phyloP scores from a whole-genome alignment of 1,139 yeast genomes.

The Candida sp. region DNA sequence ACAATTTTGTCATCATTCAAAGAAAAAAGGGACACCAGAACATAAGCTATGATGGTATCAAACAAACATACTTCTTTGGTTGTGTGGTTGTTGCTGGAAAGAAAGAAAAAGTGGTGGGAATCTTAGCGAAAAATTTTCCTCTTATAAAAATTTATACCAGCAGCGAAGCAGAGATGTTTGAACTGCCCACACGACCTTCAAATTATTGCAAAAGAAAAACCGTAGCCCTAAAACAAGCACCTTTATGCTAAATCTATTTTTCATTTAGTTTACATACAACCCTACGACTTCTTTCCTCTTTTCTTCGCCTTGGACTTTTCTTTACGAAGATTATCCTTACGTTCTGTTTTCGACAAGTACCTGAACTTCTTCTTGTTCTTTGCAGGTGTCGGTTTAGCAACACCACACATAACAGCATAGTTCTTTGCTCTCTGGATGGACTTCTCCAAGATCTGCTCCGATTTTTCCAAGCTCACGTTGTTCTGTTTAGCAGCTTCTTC shows the following conservation, averaged over 20 bases:
- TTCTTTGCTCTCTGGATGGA: conserved; percentile 74
- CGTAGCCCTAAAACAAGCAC: neutral
- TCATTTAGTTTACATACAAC: neutral
- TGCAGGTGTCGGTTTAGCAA: conserved; percentile 35
- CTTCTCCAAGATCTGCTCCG: conserved; percentile 63
- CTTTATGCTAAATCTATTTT: neutral
- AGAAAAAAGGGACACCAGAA: neutral
- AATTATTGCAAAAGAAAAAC: neutral
- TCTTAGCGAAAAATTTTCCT: neutral
- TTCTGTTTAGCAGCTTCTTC: conserved; percentile 63
- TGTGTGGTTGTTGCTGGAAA: neutral
- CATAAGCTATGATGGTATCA: neutral
- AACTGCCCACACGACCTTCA: neutral
- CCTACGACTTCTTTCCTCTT: conserved; percentile 11
- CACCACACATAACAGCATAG: conserved; percentile 69
- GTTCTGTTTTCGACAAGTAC: conserved; percentile 79
- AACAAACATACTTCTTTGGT: conserved; percentile 1
- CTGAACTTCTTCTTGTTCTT: conserved; percentile 78
- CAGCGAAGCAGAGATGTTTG: neutral
- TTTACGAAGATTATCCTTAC: conserved; percentile 70
- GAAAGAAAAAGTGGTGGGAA: neutral
- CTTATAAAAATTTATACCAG: neutral
- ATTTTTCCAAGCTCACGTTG: conserved; percentile 62
- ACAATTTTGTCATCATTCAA: conserved; percentile 51
- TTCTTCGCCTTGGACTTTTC: conserved; percentile 38